Base-by-base conservation (phyloP, 2,329 filamentous ascomycete genomes). In the Tolypocladium sp. region DNA sequence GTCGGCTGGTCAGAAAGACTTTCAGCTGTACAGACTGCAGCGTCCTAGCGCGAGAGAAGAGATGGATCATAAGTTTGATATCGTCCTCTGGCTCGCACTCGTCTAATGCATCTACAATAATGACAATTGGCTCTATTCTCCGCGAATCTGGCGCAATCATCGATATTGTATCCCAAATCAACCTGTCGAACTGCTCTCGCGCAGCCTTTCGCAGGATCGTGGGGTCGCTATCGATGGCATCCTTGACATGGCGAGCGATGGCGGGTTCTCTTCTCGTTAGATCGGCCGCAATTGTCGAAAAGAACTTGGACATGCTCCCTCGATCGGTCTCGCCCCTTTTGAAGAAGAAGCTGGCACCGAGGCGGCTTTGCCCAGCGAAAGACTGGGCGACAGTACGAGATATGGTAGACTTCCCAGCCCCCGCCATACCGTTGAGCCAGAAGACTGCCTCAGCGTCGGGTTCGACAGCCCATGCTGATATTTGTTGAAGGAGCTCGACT, bases 271-370 rank as follows among this genome's bases (percentile, higher is more conserved):
- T 63, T 0, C 30, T 41, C 1, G 66, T 63, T 2, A 79, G 63
- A 46, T 77, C 67, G 12, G 59, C 58, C 6, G 73, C 70, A 41
- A 81, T 64, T 0, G 76, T 79, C 0, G 74, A 67, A 17, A 81
- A 70, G 44, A 81, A 68, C 54, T 66, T 69, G 7, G 62, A 62
- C 2, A 70, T 68, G 52, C 68, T 69, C 2, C 71, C 70, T 33
- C 73, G 69, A 60, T 78, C 73, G 4, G 63, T 66, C 55, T 76
- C 74, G 1, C 73, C 75, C 60, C 68, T 72, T 57, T 76, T 77
- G 66, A 80, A 80, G 67, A 79, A 78, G 62, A 79, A 79, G 58
- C 71, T 75, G 1, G 71, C 71, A n/a, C 67, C 70, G n/a, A 76
- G 68, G 3, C 37, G 27, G 2, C 44, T 42, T 30, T 30, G 2